phyloP scores from a whole-genome alignment of 192 early-diverging fungal genomes.

The Coemansia sp. region DNA sequence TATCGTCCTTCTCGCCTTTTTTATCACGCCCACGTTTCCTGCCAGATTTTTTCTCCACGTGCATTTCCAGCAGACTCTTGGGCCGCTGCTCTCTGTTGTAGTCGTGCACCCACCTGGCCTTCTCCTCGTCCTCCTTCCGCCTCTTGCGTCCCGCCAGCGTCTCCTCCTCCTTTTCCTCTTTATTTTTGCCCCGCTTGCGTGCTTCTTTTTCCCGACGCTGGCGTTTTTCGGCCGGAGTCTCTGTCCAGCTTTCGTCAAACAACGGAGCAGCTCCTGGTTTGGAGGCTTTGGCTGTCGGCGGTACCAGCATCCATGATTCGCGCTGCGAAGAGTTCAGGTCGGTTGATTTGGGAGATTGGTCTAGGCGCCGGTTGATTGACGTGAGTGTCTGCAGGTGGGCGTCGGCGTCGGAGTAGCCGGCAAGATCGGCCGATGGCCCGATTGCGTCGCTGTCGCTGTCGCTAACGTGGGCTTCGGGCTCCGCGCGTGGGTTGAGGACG shows the following conservation, averaged over 20 bases:
- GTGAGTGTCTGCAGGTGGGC: constrained; percentile 26
- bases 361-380: constrained; percentile 18
- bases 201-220: constrained; percentile 12
- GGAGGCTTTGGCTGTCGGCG: constrained; percentile 23
- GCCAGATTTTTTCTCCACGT: constrained; percentile 17
- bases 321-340: constrained; percentile 5
- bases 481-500: not conserved
- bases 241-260: constrained; percentile 52
- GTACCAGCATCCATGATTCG: constrained; percentile 51
- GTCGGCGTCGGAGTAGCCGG: constrained; percentile 27
- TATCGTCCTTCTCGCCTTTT: constrained; percentile 7
- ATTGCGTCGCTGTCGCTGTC: constrained; percentile 14
- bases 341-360: not conserved
- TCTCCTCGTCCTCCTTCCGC: constrained; percentile 25
- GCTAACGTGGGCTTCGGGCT: not conserved
- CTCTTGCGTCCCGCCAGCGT: constrained; percentile 19
- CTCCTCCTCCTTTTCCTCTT: constrained; percentile 19
- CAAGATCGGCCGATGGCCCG: constrained; percentile 32
- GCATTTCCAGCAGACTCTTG: constrained; percentile 51
- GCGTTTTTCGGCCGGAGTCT: constrained; percentile 28
- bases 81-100: constrained; percentile 41
- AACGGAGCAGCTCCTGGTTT: constrained; percentile 11
- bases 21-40: constrained; percentile 6
- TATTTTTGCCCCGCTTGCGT: not conserved
- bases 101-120: constrained; percentile 41